Evolutionary conservation across 345 rosid species (phyloP).

Genomic region (Camelina hispida): DNA sequence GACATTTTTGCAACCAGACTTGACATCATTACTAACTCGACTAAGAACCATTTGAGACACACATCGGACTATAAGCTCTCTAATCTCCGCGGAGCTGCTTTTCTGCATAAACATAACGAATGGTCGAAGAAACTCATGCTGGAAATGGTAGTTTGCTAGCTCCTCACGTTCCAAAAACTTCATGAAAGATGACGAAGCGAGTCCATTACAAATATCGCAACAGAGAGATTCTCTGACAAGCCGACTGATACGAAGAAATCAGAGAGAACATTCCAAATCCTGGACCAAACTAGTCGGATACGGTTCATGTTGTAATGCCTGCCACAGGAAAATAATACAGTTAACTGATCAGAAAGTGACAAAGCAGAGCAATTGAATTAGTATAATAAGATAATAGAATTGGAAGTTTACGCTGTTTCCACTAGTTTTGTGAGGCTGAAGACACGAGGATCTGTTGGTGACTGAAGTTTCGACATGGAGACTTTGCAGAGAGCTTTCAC

Average conservation of each 20-base stretch:
- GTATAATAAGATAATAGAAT: neutral
- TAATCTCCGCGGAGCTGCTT: conserved; percentile 79
- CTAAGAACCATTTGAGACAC: conserved; percentile 98
- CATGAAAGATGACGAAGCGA: conserved; percentile 96
- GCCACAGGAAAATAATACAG: conserved; percentile 39
- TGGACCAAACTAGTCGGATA: conserved; percentile 96
- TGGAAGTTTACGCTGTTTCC: conserved; percentile 79
- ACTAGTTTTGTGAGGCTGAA: conserved; percentile 96
- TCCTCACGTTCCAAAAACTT: conserved; percentile 97
- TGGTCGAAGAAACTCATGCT: conserved; percentile 93
- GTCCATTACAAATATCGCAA: conserved; percentile 98
- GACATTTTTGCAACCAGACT: conserved; percentile 99
- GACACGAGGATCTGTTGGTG: conserved; percentile 98
- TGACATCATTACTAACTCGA: conserved; percentile 83
- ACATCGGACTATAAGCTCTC: conserved; percentile 89
- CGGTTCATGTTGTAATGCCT: conserved; percentile 99
- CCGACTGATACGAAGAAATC: conserved; percentile 97
- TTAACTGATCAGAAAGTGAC: conserved; percentile 1
- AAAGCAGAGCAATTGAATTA: neutral
- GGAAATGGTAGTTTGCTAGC: conserved; percentile 95
- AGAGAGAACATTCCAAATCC: conserved; percentile 94
- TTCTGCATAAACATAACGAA: conserved; percentile 93
- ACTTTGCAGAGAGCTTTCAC: conserved; percentile 95
- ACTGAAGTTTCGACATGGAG: conserved; percentile 89
- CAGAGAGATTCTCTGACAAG: conserved; percentile 93